Base-by-base conservation (phyloP, 257 asterid genomes). In the Catharanthus roseus region DNA sequence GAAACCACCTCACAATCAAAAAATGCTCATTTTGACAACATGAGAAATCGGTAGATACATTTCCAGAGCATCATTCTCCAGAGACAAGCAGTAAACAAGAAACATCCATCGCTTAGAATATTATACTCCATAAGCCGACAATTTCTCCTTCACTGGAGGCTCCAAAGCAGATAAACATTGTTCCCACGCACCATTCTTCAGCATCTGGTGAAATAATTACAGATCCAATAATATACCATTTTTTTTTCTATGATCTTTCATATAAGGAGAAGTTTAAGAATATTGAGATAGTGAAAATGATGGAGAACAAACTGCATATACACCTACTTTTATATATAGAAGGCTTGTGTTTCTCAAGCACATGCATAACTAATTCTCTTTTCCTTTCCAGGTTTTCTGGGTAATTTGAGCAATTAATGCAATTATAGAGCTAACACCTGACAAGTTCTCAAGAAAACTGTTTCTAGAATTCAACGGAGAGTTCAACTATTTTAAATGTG, bases 111-210 rank as follows among this genome's bases (percentile, higher is more conserved):
- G 41, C 12, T 18, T 26, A 10, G 64, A 61, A 31, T 66, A 74
- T 75, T 77, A 80, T 39, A 85, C 86, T 80, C 85, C 86, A 84
- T 88, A 90, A 75, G 78, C 81, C 8, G 67, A 74, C 76, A 93
- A 80, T 85, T 80, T 85, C 36, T 87, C 96, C 81, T 83, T 89
- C 79, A 87, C 88, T 13, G 84, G 81, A 58, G 95, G 91, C 83
- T 90, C 97, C 90, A 93, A 81, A 29, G 89, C 81, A 29, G 90
- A 86, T 91, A 91, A 82, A 82, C 85, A 88, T 67, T 89, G 98
- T 69, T 93, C 97, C 98, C 98, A 93, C 44, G 86, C 89, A 76
- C 92, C 96, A 63, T 82, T 80, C 75, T 83, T 77, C 49, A 93
- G 96, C 96, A 93, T 89, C 98, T 93, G 92, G 44, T 62, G 73